These are phyloP conservation scores for Ophiostoma angusticollis DNA, from an alignment of 2,329 filamentous ascomycete species.

Conservation along the genomic window DNA sequence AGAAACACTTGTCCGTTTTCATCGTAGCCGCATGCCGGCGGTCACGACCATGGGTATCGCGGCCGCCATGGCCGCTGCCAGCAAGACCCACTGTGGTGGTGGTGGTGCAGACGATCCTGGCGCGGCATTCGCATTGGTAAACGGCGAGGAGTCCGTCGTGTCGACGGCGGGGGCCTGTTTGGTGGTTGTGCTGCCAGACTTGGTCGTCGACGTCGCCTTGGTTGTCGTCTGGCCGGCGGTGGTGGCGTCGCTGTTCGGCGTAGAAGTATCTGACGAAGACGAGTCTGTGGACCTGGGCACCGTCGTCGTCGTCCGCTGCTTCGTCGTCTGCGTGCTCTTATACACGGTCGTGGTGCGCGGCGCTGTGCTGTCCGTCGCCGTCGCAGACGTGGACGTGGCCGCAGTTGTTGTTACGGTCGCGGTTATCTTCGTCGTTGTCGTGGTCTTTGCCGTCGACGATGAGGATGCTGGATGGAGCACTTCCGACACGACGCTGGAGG, in stretches of 20 bases:
- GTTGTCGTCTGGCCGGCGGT: background rate
- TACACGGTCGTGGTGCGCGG: background rate
- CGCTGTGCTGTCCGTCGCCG: background rate
- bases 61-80: background rate
- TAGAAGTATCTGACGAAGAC: background rate
- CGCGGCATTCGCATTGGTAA: constrained; percentile 10
- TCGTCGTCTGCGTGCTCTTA: background rate
- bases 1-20: no score
- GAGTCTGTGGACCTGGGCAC: background rate
- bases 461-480: background rate
- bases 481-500: constrained; percentile 9
- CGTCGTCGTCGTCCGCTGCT: background rate
- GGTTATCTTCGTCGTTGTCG: background rate
- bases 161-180: constrained; percentile 4
- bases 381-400: background rate
- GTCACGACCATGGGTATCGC: constrained; percentile 1
- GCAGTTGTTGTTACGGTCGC: background rate
- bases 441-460: background rate
- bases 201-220: background rate
- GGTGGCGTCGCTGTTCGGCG: background rate
- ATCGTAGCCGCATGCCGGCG: background rate
- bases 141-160: constrained; percentile 13
- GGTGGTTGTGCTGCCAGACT: background rate
- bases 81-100: background rate
- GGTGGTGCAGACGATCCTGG: background rate